These are phyloP conservation scores for Umbelopsis sp. DNA, from an alignment of 192 early-diverging fungal genomes.

Conservation along the genomic window DNA sequence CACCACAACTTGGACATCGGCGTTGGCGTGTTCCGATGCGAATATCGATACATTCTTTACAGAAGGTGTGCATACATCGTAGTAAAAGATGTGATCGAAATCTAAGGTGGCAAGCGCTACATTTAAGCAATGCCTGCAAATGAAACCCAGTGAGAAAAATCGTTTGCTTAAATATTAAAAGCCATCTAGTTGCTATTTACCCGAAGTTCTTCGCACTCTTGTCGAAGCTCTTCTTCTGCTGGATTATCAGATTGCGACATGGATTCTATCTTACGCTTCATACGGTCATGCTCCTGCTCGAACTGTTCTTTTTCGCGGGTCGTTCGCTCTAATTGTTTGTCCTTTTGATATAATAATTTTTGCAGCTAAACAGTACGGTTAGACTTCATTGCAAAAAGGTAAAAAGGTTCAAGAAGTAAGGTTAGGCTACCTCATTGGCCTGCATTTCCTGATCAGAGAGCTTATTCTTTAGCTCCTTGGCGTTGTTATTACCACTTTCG, in stretches of 20 bases:
- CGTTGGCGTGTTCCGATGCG: constrained; percentile 86
- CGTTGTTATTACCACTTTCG: constrained; percentile 18
- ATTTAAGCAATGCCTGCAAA: constrained; percentile 81
- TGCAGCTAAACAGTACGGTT: constrained; percentile 45
- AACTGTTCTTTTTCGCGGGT: constrained; percentile 58
- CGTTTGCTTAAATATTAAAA: neutral
- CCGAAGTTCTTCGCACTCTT: constrained; percentile 40
- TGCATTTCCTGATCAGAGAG: neutral
- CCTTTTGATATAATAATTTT: constrained; percentile 65
- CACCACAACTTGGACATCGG: constrained; percentile 91
- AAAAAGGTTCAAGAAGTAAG: no score
- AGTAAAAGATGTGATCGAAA: constrained; percentile 83
- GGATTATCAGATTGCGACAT: constrained; percentile 65
- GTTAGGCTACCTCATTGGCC: neutral
- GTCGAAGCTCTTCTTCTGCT: constrained; percentile 55
- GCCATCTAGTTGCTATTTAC: constrained; percentile 21
- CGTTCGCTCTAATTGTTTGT: constrained; percentile 58
- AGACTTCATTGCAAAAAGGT: neutral
- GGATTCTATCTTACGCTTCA: constrained; percentile 67
- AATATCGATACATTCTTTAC: constrained; percentile 89
- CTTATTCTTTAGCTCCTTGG: constrained; percentile 18
- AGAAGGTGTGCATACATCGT: constrained; percentile 97
- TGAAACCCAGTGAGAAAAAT: neutral
- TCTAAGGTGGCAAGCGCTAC: constrained; percentile 82
- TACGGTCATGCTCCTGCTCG: constrained; percentile 59